Conservation (phyloP, 768 basidiomycete genomes). For the Boletus sensibilis region DNA sequence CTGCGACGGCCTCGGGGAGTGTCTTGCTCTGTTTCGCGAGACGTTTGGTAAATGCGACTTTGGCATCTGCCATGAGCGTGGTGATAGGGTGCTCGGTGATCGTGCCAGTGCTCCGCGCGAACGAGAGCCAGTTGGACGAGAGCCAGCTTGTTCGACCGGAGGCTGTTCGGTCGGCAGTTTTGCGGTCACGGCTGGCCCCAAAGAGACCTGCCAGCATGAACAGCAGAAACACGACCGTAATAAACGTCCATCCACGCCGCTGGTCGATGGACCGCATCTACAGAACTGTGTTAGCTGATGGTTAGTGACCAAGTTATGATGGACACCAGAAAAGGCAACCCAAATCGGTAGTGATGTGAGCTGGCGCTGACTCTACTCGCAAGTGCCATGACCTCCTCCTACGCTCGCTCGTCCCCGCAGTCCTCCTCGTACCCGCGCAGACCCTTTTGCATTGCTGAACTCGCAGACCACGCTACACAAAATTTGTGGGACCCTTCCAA, state of each 20-base stretch:
- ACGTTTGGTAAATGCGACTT: slow-evolving; percentile 62
- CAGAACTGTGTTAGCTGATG: background rate
- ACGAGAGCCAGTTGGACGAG: slow-evolving; percentile 23
- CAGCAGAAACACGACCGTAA: slow-evolving; percentile 41
- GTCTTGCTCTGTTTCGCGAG: slow-evolving; percentile 78
- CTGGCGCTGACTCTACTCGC: slow-evolving; percentile 14
- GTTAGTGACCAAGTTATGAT: background rate
- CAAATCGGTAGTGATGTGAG: slow-evolving; percentile 8
- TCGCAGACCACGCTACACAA: slow-evolving; percentile 59
- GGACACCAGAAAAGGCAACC: slow-evolving; percentile 23
- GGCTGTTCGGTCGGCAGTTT: background rate
- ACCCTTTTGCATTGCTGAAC: slow-evolving; percentile 63
- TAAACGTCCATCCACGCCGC: slow-evolving; percentile 40
- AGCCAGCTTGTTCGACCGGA: slow-evolving; percentile 11
- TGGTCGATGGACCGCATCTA: slow-evolving; percentile 19
- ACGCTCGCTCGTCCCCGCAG: slow-evolving; percentile 16
- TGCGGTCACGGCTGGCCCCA: slow-evolving; percentile 34
- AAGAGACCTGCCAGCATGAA: slow-evolving; percentile 54
- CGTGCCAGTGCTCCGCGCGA: slow-evolving; percentile 3
- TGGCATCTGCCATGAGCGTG: slow-evolving; percentile 79
- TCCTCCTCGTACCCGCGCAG: slow-evolving; percentile 29
- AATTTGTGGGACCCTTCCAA: slow-evolving; percentile 55
- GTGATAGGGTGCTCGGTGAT: slow-evolving; percentile 73
- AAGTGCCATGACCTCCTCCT: slow-evolving; percentile 24
- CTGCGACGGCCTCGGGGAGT: slow-evolving; percentile 70